Conservation (phyloP, 2,329 filamentous ascomycete species). For the Mariannaea sp. region DNA sequence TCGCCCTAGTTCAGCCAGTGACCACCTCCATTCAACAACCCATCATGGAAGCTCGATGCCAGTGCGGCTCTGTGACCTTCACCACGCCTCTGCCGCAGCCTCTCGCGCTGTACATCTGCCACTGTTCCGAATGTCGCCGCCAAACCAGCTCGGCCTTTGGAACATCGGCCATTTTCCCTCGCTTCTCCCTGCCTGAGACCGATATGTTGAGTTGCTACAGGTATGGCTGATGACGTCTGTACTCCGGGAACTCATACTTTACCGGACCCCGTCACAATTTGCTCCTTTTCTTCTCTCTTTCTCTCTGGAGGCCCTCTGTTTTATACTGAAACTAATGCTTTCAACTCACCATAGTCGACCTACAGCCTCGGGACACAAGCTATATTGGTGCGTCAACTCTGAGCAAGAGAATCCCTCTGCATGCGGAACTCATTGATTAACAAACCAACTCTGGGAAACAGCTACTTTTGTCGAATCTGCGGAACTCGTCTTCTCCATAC, state of each 20-base stretch:
- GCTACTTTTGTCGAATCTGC: conserved; percentile 70
- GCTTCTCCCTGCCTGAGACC: conserved; percentile 60
- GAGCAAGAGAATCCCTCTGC: neutral
- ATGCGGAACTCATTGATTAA: too few species aligned
- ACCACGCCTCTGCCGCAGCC: conserved; percentile 64
- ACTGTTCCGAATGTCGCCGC: conserved; percentile 68
- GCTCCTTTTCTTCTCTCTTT: too few species aligned
- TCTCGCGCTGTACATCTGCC: conserved; percentile 71
- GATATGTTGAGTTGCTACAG: conserved; percentile 59
- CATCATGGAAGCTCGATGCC: conserved; percentile 63
- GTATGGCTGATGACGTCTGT: conserved; percentile 33
- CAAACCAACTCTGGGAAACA: conserved; percentile 34
- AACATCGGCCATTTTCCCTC: conserved; percentile 71
- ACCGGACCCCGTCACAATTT: neutral
- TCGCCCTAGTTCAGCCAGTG: too few species aligned
- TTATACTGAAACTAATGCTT: conserved; percentile 10
- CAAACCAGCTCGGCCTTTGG: conserved; percentile 71
- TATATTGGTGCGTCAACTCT: conserved; percentile 57
- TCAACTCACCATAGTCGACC: conserved; percentile 50
- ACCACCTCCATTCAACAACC: neutral
- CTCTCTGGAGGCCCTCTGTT: too few species aligned
- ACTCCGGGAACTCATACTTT: neutral
- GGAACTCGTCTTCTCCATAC: conserved; percentile 69
- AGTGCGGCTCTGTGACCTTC: conserved; percentile 68
- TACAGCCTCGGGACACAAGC: conserved; percentile 59